Conservation (phyloP, 305 asterid genomes). For the Solanum hybrid region DNA sequence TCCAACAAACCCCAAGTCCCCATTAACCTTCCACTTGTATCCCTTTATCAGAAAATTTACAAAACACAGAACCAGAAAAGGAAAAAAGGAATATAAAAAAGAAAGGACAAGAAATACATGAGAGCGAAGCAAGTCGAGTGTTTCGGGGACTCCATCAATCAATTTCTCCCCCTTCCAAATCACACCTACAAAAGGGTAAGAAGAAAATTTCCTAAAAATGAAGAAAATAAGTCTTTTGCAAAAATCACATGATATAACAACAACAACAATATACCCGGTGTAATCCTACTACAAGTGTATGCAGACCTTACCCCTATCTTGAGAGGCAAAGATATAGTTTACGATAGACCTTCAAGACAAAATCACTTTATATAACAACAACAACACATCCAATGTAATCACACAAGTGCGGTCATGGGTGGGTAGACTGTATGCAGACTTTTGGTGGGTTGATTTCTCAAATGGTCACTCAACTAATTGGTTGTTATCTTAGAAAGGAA, state of each 20-base stretch:
- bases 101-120: slow-evolving; percentile 26
- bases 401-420: background rate
- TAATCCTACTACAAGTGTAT: background rate
- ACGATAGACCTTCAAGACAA: background rate
- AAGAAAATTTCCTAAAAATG: background rate
- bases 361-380: background rate
- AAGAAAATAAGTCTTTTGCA: too few relatives aligned
- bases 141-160: slow-evolving; percentile 69
- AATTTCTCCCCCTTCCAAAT: slow-evolving; percentile 84
- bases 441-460: background rate
- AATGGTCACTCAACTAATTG: background rate
- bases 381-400: background rate
- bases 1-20: background rate
- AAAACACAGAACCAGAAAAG: background rate
- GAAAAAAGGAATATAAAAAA: background rate
- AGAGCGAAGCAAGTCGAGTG: slow-evolving; percentile 67
- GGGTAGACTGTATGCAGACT: background rate
- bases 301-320: background rate
- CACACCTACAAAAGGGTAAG: slow-evolving; percentile 38
- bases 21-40: background rate
- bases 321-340: background rate
- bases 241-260: background rate
- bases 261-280: background rate
- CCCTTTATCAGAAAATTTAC: background rate
- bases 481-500: background rate